Percentiles rank a stretch among this genome's conserved stretches.
Conservation (phyloP, 768 basidiomycete species). For the Boletus tylopilopsis region DNA sequence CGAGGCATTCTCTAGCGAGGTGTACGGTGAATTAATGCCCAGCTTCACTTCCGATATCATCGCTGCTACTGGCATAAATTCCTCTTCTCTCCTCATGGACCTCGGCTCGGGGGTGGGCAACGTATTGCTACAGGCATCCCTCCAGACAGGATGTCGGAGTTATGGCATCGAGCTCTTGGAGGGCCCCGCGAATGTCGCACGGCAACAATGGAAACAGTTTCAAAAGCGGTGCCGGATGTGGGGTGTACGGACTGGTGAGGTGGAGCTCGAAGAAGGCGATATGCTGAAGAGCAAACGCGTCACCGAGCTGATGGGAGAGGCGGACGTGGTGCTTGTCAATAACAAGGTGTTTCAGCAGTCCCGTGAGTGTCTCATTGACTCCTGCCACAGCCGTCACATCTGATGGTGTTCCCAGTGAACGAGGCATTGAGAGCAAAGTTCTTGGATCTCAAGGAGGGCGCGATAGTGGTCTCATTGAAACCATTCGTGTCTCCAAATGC, state of each 20-base stretch:
- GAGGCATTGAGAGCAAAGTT: constrained; percentile 85
- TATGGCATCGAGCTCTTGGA: constrained; percentile 80
- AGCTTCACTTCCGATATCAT: constrained; percentile 58
- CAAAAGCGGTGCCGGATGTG: constrained; percentile 83
- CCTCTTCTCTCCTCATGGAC: constrained; percentile 71
- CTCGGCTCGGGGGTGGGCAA: constrained; percentile 87
- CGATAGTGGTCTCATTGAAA: constrained; percentile 82
- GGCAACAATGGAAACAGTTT: constrained; percentile 71
- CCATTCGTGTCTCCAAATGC: constrained; percentile 79
- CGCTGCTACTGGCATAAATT: constrained; percentile 44
- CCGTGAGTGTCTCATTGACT: constrained; percentile 45
- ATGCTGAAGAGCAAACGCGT: constrained; percentile 72
- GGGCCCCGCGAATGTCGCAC: constrained; percentile 77
- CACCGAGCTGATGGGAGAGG: constrained; percentile 65
- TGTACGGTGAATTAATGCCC: constrained; percentile 89
- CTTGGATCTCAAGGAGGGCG: constrained; percentile 91
- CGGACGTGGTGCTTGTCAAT: constrained; percentile 90
- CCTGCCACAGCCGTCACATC: neutral
- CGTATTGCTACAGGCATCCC: constrained; percentile 73
- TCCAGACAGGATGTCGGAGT: constrained; percentile 74
- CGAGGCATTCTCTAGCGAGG: constrained; percentile 77
- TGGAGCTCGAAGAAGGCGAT: constrained; percentile 81
- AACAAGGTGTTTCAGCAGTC: constrained; percentile 80
- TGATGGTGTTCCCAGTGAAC: constrained; percentile 55
- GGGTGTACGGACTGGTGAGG: constrained; percentile 73